Conservation (phyloP, 2,329 filamentous ascomycete genomes). For the Diplodia intermedia region DNA sequence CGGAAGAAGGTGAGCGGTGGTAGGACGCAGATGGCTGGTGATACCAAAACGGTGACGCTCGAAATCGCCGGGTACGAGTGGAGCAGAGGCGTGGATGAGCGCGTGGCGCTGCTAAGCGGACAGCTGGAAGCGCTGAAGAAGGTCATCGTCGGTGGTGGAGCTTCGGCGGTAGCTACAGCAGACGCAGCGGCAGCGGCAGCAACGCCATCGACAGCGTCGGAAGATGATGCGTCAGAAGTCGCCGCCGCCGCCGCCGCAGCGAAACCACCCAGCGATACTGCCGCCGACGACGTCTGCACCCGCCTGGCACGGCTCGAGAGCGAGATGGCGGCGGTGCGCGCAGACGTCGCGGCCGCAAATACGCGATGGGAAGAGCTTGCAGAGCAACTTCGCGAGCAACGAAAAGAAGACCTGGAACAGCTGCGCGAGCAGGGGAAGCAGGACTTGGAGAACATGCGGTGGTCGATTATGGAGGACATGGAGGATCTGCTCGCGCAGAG, state of each 20-base stretch:
- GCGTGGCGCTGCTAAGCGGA: not conserved
- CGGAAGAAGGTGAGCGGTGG: not conserved
- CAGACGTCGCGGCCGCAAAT: not conserved
- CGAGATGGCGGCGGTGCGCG: conserved; percentile 1
- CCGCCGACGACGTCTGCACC: not conserved
- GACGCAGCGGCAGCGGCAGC: no score
- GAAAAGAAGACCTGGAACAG: not conserved
- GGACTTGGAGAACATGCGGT: not conserved
- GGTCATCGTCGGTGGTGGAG: not conserved
- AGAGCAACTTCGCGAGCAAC: not conserved
- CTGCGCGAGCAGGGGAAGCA: not conserved
- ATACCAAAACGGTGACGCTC: not conserved
- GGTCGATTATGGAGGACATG: conserved; percentile 3
- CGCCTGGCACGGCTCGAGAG: not conserved
- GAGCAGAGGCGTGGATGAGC: not conserved
- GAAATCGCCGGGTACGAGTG: not conserved
- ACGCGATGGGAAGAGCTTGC: not conserved
- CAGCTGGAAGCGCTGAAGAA: conserved; percentile 7
- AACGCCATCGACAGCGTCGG: no score
- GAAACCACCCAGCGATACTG: no score
- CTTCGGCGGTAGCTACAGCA: no score
- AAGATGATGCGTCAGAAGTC: no score
- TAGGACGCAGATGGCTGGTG: no score
- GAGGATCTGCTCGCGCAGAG: not conserved
- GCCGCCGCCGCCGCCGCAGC: not conserved